These are phyloP conservation scores for Knoxdaviesia proteae DNA, from an alignment of 2,329 filamentous ascomycete genomes.

Conservation along the genomic window DNA sequence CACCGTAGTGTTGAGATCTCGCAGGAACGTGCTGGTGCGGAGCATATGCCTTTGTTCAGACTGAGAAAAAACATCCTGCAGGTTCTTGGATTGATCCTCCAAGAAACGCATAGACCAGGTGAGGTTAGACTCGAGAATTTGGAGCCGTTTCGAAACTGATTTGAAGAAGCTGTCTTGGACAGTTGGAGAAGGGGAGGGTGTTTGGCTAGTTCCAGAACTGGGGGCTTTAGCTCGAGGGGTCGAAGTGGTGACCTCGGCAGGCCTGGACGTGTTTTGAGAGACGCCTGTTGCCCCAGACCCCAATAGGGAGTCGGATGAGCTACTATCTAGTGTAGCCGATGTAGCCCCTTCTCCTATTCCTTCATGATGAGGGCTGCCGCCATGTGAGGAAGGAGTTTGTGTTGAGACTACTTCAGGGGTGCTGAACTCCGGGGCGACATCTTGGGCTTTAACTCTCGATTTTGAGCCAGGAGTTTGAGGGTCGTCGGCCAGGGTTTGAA, in stretches of 20 bases:
- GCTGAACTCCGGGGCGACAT: too few relatives aligned
- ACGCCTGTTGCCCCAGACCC: too few relatives aligned
- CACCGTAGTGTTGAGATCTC: slow-evolving; percentile 72
- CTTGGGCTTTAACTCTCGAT: too few relatives aligned
- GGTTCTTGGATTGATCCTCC: slow-evolving; percentile 78
- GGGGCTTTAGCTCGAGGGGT: neutral
- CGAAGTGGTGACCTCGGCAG: neutral
- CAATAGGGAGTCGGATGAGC: too few relatives aligned
- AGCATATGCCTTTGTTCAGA: slow-evolving; percentile 71
- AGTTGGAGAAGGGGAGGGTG: slow-evolving; percentile 43
- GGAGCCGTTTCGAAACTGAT: slow-evolving; percentile 77
- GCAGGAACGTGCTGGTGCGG: slow-evolving; percentile 67
- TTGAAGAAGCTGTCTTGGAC: slow-evolving; percentile 98
- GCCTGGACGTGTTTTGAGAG: neutral
- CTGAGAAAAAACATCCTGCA: slow-evolving; percentile 69
- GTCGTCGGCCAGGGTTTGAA: too few relatives aligned
- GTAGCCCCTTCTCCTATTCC: too few relatives aligned
- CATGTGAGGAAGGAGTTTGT: too few relatives aligned
- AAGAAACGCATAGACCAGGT: slow-evolving; percentile 90
- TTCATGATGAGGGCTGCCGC: too few relatives aligned
- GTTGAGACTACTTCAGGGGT: too few relatives aligned
- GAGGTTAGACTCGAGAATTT: slow-evolving; percentile 78
- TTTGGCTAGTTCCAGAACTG: too few relatives aligned
- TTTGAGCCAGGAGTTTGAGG: too few relatives aligned
- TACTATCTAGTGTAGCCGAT: too few relatives aligned